Evolutionary conservation across 1,139 yeast genomes (phyloP).

Genomic region (Geotrichum aggregatum): DNA sequence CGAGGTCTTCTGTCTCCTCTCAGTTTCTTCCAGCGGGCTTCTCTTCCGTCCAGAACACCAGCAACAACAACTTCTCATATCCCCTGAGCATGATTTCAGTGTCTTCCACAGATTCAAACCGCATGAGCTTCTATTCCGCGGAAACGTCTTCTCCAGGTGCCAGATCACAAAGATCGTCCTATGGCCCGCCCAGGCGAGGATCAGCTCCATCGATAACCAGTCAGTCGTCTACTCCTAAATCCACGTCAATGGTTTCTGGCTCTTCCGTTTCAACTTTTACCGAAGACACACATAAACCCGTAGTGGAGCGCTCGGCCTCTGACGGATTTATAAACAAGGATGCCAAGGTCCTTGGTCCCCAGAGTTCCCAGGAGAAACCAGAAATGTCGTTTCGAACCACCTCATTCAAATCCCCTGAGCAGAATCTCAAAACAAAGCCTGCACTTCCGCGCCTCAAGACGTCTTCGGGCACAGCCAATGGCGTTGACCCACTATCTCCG

Average conservation of each 20-base stretch:
- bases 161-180: background rate
- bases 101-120: background rate
- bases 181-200: background rate
- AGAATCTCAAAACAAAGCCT: background rate
- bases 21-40: too few relatives aligned
- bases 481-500: background rate
- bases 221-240: background rate
- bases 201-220: background rate
- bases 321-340: too few relatives aligned
- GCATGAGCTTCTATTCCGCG: background rate
- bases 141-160: background rate
- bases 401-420: too few relatives aligned
- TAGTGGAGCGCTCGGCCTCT: too few relatives aligned
- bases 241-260: background rate
- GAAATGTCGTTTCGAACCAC: background rate
- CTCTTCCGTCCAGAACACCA: too few relatives aligned
- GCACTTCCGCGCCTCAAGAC: background rate
- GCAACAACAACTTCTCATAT: background rate
- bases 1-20: background rate
- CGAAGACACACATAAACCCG: too few relatives aligned
- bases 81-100: background rate
- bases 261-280: background rate
- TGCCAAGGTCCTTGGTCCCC: too few relatives aligned
- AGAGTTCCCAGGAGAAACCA: background rate
- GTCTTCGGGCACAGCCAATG: background rate